Evolutionary conservation across 805 yeast genomes (phyloP).

Genomic region (Wickerhamiella lipophila): DNA sequence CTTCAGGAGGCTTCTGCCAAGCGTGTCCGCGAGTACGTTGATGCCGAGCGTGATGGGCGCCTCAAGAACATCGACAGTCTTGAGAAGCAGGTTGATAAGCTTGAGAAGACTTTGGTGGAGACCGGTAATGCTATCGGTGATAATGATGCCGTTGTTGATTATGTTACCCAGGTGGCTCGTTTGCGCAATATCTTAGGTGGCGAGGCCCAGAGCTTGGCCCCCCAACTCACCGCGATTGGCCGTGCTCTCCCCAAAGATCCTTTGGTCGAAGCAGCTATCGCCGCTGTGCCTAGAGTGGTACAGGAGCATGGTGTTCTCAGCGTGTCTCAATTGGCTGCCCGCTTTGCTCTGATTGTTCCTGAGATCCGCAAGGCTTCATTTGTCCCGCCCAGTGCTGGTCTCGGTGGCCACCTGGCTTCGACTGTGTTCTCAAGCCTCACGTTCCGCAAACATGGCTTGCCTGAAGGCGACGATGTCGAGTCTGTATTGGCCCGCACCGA

Average conservation of each 20-base stretch:
- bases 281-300: constrained; percentile 36
- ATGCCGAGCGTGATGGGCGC: constrained; percentile 65
- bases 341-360: constrained; percentile 70
- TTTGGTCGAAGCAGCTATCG: constrained; percentile 38
- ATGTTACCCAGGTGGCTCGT: constrained; percentile 35
- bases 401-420: constrained; percentile 82
- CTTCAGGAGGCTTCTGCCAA: constrained; percentile 56
- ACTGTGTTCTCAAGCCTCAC: constrained; percentile 61
- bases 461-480: constrained; percentile 75
- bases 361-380: constrained; percentile 81
- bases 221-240: constrained; percentile 25
- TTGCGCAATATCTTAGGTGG: constrained; percentile 33
- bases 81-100: constrained; percentile 41
- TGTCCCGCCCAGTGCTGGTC: constrained; percentile 90
- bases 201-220: constrained; percentile 31
- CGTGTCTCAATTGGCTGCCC: constrained; percentile 59
- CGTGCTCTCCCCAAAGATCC: constrained; percentile 36
- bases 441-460: constrained; percentile 65
- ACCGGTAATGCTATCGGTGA: constrained; percentile 31
- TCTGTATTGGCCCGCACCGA: constrained; percentile 78
- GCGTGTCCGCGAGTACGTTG: constrained; percentile 46
- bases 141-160: constrained; percentile 32
- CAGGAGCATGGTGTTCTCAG: constrained; percentile 52
- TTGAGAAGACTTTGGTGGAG: constrained; percentile 33
- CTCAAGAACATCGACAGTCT: constrained; percentile 56